Evolutionary conservation across 108 stramenopile genomes (phyloP), one percentile per base, ranked within the genome.

Genomic region (Pelagomonas calceolata): DNA sequence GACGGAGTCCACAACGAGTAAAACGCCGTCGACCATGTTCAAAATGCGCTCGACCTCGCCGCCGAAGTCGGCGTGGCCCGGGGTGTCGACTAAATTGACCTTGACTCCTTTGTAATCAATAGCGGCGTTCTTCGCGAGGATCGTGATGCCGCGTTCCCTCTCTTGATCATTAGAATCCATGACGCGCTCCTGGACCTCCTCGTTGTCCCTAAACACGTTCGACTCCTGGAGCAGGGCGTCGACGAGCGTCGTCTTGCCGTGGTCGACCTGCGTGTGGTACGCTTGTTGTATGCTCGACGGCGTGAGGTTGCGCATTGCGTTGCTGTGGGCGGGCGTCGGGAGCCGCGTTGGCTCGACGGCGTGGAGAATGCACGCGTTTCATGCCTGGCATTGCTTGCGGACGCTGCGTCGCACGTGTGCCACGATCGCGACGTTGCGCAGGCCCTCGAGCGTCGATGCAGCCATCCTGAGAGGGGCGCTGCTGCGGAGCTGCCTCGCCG

Each of bases 101-200:
- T 96, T 97, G 17, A 86, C 78, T 16, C 89, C 96, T 70, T 93
- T 81, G 66, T 94, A 85, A 82, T 87, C 86, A 44, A 99, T 91
- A 16, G 94, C 93, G 68, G 95, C 82, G 78, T 95, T 96, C 88
- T 99, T 98, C 34, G 95, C 92, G 30, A 98, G 78, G 76, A 99
- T 98, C 34, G 99, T 99, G 72, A 99, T 99, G 30, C 99, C 99
- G 32, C 99, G 89, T 80, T 99, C 96, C 21, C 91, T 73, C 74
- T 99, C 98, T 74, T 98, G 95, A 70, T 97, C 96, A 73, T 98
- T 85, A 75, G 73, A 90, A 85, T 99, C 98, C 98, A 99, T 99
- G 32, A 95, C 92, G 66, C 95, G 81, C 66, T 94, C 94, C n/a
- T 86, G 74, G 39, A 87, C 87, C 80, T 95, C 90, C 32, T 85